Conservation (phyloP, 495 filamentous ascomycete species). For the Hypoxylon trugodes region DNA sequence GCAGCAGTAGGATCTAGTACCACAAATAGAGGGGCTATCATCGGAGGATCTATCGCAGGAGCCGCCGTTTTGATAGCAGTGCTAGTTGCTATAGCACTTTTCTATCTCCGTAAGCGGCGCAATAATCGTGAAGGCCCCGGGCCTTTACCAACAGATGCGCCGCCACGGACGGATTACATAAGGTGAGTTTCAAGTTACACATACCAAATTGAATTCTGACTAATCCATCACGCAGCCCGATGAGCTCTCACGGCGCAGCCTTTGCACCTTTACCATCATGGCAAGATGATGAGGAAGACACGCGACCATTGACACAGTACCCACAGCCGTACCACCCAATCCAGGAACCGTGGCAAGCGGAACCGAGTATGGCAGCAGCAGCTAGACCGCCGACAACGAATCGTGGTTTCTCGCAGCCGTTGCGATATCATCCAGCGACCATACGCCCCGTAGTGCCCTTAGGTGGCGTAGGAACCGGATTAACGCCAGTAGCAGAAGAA, state of each 20-base stretch:
- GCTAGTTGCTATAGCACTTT: conserved; percentile 37
- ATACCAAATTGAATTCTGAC: not conserved
- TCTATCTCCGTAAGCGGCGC: conserved; percentile 45
- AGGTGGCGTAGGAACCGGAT: conserved; percentile 32
- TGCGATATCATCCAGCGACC: conserved; percentile 33
- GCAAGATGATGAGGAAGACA: conserved; percentile 43
- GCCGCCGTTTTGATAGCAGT: conserved; percentile 47
- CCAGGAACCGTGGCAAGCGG: conserved; percentile 18
- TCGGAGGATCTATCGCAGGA: conserved; percentile 55
- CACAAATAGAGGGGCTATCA: conserved; percentile 51
- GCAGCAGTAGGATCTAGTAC: conserved; percentile 9
- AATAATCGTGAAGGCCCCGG: conserved; percentile 49
- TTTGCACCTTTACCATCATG: conserved; percentile 45
- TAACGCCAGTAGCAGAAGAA: conserved; percentile 43
- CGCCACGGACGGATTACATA: conserved; percentile 44
- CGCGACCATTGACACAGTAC: conserved; percentile 23
- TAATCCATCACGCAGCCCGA: conserved; percentile 29
- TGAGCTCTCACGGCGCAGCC: conserved; percentile 41
- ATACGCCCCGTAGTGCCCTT: not conserved
- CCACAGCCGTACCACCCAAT: conserved; percentile 13
- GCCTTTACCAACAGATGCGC: conserved; percentile 27
- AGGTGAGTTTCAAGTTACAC: conserved; percentile 31
- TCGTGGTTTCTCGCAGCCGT: conserved; percentile 39
- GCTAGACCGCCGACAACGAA: not conserved
- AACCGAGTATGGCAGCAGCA: conserved; percentile 4